Conservation (phyloP, 228 moss, liverwort and hornwort genomes). For the Sphagnum fallax region DNA sequence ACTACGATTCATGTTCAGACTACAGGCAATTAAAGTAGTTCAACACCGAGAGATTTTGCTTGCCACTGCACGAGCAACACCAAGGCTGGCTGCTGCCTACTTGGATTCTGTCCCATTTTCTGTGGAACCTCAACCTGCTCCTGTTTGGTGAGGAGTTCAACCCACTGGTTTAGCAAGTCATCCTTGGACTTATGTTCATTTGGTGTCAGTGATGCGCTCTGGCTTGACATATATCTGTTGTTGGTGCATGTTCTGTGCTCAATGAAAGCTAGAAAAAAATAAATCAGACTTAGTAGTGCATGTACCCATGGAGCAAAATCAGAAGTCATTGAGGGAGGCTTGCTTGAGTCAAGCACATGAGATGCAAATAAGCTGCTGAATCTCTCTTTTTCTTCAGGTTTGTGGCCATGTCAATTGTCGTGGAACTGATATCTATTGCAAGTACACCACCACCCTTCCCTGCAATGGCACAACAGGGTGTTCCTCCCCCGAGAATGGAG, state of each 20-base stretch:
- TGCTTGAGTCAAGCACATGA: no score
- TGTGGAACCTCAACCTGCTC: conserved; percentile 87
- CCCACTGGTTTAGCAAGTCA: not conserved
- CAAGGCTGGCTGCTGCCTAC: conserved; percentile 79
- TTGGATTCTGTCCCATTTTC: conserved; percentile 83
- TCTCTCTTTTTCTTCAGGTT: conserved; percentile 58
- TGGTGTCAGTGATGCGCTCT: no score
- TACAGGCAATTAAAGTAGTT: conserved; percentile 74
- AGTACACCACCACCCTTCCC: conserved; percentile 64
- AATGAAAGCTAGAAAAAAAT: no score
- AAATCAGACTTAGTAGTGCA: no score
- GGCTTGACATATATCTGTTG: no score
- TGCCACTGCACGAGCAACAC: conserved; percentile 59
- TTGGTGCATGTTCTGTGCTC: no score
- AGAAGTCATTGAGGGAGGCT: no score
- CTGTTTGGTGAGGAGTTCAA: conserved; percentile 64
- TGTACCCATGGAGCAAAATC: no score
- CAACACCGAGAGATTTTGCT: conserved; percentile 72
- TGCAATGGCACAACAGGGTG: conserved; percentile 44
- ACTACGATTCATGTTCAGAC: conserved; percentile 66
- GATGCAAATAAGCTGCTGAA: no score
- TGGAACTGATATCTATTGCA: conserved; percentile 63
- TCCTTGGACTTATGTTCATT: no score
- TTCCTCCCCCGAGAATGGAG: conserved; percentile 44
- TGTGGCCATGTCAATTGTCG: conserved; percentile 69